Percentiles rank a stretch among this genome's conserved stretches.
phyloP scores from a whole-genome alignment of 192 early-diverging fungal species.

The Dimargaris cristalligena region DNA sequence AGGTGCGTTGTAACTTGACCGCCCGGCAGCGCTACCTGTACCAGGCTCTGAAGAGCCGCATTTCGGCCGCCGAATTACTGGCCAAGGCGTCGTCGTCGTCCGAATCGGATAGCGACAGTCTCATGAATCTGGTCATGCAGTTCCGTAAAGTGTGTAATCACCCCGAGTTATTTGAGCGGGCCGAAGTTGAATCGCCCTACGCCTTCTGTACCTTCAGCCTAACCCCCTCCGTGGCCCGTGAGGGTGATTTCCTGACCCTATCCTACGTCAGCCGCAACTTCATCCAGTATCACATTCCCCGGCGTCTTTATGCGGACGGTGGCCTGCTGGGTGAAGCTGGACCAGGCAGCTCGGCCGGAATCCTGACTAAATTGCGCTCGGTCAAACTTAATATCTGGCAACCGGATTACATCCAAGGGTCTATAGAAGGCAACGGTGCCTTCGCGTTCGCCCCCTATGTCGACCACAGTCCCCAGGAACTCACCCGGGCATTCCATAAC shows the following conservation, averaged over 20 bases:
- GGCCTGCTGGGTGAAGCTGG: conserved; percentile 28
- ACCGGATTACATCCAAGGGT: conserved; percentile 32
- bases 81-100: conserved; percentile 42
- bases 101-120: conserved; percentile 53
- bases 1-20: conserved; percentile 62
- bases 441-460: conserved; percentile 40
- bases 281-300: conserved; percentile 47
- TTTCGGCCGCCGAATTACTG: conserved; percentile 58
- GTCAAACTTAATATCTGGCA: conserved; percentile 39
- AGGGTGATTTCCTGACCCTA: conserved; percentile 34
- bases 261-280: conserved; percentile 43
- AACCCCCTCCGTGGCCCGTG: conserved; percentile 42
- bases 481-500: conserved; percentile 22
- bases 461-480: conserved; percentile 29
- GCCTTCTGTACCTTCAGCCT: conserved; percentile 37
- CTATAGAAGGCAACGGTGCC: conserved; percentile 19
- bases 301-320: conserved; percentile 46
- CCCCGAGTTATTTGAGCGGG: conserved; percentile 75
- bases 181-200: conserved; percentile 59
- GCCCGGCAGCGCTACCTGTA: conserved; percentile 56
- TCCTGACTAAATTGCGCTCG: conserved; percentile 24
- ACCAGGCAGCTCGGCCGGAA: conserved; percentile 25
- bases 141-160: conserved; percentile 84
- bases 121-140: conserved; percentile 93
- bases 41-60: conserved; percentile 55